phyloP scores from a whole-genome alignment of 768 basidiomycete species.

The Kwoniella botswanensis region DNA sequence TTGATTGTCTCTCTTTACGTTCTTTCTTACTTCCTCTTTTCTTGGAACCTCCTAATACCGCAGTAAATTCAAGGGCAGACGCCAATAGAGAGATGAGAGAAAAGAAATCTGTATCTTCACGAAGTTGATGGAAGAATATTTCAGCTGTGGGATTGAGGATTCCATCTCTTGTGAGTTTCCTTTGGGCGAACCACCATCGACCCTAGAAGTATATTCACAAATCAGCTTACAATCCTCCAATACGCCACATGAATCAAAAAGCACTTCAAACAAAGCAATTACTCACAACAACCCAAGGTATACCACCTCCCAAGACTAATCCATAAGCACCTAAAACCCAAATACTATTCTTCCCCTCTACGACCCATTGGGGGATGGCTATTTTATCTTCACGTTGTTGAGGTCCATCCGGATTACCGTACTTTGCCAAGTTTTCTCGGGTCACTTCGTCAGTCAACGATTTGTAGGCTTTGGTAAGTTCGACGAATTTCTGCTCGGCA shows the following conservation, averaged over 20 bases:
- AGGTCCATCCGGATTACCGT: slow-evolving; percentile 95
- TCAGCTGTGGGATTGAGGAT: slow-evolving; percentile 80
- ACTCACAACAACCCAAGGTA: slow-evolving; percentile 81
- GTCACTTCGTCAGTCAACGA: slow-evolving; percentile 93
- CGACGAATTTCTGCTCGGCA: slow-evolving; percentile 83
- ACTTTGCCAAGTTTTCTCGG: slow-evolving; percentile 84
- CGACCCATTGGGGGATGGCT: slow-evolving; percentile 89
- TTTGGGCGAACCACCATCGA: slow-evolving; percentile 96
- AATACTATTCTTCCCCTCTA: slow-evolving; percentile 86
- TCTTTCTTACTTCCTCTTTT: slow-evolving; percentile 54
- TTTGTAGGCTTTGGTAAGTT: slow-evolving; percentile 97
- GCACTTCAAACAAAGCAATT: too few relatives aligned
- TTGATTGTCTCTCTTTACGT: slow-evolving; percentile 48
- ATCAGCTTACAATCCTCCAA: not conserved
- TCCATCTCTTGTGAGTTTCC: slow-evolving; percentile 89
- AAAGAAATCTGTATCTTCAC: slow-evolving; percentile 74
- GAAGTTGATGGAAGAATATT: slow-evolving; percentile 82
- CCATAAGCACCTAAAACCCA: slow-evolving; percentile 90
- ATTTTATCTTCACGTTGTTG: slow-evolving; percentile 93
- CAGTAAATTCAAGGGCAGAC: slow-evolving; percentile 57
- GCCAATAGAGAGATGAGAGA: slow-evolving; percentile 76
- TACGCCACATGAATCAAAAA: too few relatives aligned
- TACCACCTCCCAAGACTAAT: slow-evolving; percentile 79
- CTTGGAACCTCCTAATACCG: slow-evolving; percentile 45
- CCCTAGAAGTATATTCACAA: slow-evolving; percentile 62